Evolutionary conservation across 805 yeast species (phyloP).

Genomic region (Starmerella gropengiesseri): DNA sequence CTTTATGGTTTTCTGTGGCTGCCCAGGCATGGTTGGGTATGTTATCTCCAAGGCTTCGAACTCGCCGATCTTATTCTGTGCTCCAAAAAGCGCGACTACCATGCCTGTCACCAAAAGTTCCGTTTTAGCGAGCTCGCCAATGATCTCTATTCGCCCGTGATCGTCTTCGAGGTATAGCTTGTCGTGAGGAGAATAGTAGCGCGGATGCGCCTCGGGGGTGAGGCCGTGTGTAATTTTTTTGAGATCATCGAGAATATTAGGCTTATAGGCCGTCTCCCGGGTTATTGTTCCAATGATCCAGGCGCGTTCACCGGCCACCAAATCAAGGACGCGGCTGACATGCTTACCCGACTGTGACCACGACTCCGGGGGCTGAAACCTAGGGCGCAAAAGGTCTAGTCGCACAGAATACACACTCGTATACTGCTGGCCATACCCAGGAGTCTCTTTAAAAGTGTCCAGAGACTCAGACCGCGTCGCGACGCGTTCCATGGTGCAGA

Average conservation of each 20-base stretch:
- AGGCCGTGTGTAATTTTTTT: slow-evolving; percentile 30
- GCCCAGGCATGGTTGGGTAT: slow-evolving; percentile 38
- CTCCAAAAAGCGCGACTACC: slow-evolving; percentile 77
- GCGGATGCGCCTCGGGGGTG: slow-evolving; percentile 26
- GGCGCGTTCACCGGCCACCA: slow-evolving; percentile 47
- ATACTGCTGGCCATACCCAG: slow-evolving; percentile 37
- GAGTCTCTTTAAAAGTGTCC: slow-evolving; percentile 8
- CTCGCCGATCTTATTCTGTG: slow-evolving; percentile 71
- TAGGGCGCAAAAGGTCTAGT: slow-evolving; percentile 37
- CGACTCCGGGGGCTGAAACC: slow-evolving; percentile 37
- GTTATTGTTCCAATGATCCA: slow-evolving; percentile 85
- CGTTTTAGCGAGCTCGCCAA: slow-evolving; percentile 35
- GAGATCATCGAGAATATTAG: slow-evolving; percentile 75
- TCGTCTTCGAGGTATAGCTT: slow-evolving; percentile 79
- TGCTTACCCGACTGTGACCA: slow-evolving; percentile 48
- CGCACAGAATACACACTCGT: slow-evolving; percentile 47
- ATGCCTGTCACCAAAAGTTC: slow-evolving; percentile 67
- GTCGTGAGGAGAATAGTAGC: slow-evolving; percentile 36
- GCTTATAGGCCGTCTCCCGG: slow-evolving; percentile 73
- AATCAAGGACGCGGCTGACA: slow-evolving; percentile 46
- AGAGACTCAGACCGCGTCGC: slow-evolving; percentile 18
- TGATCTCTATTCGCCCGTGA: slow-evolving; percentile 70
- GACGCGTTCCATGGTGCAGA: slow-evolving; percentile 7
- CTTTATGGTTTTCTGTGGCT: background rate
- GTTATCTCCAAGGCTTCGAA: slow-evolving; percentile 74